Conservation (phyloP, 768 basidiomycete genomes). For the Boletus patriciae region DNA sequence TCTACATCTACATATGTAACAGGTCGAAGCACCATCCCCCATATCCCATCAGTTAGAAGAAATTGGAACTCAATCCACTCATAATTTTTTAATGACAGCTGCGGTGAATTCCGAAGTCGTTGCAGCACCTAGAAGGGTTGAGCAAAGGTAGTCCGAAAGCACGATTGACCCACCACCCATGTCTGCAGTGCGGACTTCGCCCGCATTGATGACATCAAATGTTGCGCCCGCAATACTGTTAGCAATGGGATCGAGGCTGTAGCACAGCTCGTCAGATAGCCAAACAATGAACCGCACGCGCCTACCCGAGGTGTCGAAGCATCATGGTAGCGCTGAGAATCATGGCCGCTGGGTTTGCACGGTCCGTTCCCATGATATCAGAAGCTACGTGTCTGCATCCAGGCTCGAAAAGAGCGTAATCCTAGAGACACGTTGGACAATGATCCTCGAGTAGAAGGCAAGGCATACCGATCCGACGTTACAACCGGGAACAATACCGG, state of each 20-base stretch:
- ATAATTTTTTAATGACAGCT: conserved; percentile 84
- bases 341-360: conserved; percentile 97
- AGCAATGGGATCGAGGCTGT: conserved; percentile 86
- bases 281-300: conserved; percentile 17
- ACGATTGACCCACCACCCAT: conserved; percentile 74
- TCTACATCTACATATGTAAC: conserved; percentile 30
- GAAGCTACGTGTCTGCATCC: conserved; percentile 95
- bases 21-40: conserved; percentile 4
- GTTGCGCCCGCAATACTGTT: conserved; percentile 92
- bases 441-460: not conserved
- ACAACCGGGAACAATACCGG: conserved; percentile 96
- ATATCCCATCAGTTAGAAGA: not conserved
- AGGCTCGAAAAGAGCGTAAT: conserved; percentile 98
- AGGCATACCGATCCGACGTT: conserved; percentile 85
- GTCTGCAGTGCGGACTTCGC: conserved; percentile 89
- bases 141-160: conserved; percentile 1
- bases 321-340: conserved; percentile 97
- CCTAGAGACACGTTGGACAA: conserved; percentile 42
- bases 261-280: conserved; percentile 2
- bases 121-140: conserved; percentile 58
- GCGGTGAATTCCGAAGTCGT: conserved; percentile 95
- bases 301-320: conserved; percentile 92
- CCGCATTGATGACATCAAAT: conserved; percentile 87
- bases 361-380: conserved; percentile 95
- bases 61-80: conserved; percentile 13